Base-by-base conservation (phyloP, 768 basidiomycete genomes). In the Pleurotus ostreatus region DNA sequence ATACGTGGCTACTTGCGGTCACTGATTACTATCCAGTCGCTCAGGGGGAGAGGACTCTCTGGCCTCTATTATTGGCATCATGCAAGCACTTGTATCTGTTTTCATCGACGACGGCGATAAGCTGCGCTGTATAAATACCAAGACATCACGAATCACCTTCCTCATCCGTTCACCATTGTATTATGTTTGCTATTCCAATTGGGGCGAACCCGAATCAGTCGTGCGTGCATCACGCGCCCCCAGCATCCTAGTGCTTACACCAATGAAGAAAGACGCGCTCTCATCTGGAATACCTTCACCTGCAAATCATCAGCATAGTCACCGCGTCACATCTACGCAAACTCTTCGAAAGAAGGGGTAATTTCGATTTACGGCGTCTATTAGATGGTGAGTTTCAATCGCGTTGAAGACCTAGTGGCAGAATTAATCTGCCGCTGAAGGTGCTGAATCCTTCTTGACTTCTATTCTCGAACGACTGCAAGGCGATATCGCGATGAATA, bases 151-250 rank as follows among this genome's bases (percentile, higher is more conserved):
- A 49, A 96, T 99, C 56, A 87, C 88, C 0, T 96, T 99, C 68
- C 71, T 95, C 5, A 78, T 95, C 48, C 84, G 94, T 26, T 67
- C 91, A 5, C 97, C 97, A 3, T 71, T 99, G 16, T 98, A 98
- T 70, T 92, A 95, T 64, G 93, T 88, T 25, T 95, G 91, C 60
- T 86, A 85, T 11, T 94, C 93, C 18, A 85, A 88, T 9, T 96
- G 92, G 92, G 91, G 91, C 11, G 97, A 98, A 70, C 96, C 97
- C 0, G 97, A 98, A 71, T 92, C 89, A 59, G 87, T 98, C 60
- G 95, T 98, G 73, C 73, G 92, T 46, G 34, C 22, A 57, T 61
- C 26, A 16, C n/a, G 12, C 15, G 9, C 26, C 34, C 20, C 38
- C n/a, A 25, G 22, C 37, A 30, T 46, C 6, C 38, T 26, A 13